These are phyloP conservation scores for Glutinoglossum americanum DNA, from an alignment of 495 filamentous ascomycete species.

Conservation along the genomic window DNA sequence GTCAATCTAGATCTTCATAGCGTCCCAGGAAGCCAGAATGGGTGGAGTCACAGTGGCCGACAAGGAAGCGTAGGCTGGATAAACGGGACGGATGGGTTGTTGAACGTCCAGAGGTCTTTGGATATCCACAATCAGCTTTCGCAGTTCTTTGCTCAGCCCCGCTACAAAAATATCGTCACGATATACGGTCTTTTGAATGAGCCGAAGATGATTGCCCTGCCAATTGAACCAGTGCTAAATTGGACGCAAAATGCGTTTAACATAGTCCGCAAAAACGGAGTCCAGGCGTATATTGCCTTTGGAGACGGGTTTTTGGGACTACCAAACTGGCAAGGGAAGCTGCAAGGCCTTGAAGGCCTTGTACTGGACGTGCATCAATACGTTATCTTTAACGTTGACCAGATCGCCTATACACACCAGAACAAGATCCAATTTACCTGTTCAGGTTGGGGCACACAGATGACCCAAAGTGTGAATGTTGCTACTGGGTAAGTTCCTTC, in stretches of 20 bases:
- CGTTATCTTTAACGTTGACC: conserved; percentile 62
- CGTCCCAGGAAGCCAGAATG: conserved; percentile 67
- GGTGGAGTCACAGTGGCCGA: conserved; percentile 73
- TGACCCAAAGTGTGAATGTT: conserved; percentile 41
- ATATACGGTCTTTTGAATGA: conserved; percentile 82
- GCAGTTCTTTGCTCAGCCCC: conserved; percentile 63
- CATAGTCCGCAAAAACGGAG: conserved; percentile 46
- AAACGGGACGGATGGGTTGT: conserved; percentile 39
- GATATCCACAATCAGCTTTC: conserved; percentile 63
- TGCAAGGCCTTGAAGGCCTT: conserved; percentile 32
- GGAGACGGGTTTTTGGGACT: conserved; percentile 74
- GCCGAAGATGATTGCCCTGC: conserved; percentile 52
- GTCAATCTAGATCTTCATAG: conserved; percentile 90
- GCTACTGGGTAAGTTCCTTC: conserved; percentile 35
- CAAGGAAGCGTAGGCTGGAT: conserved; percentile 56
- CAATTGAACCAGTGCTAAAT: conserved; percentile 32
- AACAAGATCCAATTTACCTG: conserved; percentile 71
- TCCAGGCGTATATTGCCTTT: conserved; percentile 44
- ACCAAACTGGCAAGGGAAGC: conserved; percentile 50
- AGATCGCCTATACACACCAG: conserved; percentile 51
- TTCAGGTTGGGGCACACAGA: conserved; percentile 62
- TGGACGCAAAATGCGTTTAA: conserved; percentile 47
- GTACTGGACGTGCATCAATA: conserved; percentile 90
- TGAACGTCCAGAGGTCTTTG: conserved; percentile 54
- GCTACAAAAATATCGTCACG: conserved; percentile 63